A percentile compares a stretch with the other conserved stretches of the same genome.
Evolutionary conservation across 2,329 filamentous ascomycete species (phyloP).

Genomic region (Alternaria consortialis): DNA sequence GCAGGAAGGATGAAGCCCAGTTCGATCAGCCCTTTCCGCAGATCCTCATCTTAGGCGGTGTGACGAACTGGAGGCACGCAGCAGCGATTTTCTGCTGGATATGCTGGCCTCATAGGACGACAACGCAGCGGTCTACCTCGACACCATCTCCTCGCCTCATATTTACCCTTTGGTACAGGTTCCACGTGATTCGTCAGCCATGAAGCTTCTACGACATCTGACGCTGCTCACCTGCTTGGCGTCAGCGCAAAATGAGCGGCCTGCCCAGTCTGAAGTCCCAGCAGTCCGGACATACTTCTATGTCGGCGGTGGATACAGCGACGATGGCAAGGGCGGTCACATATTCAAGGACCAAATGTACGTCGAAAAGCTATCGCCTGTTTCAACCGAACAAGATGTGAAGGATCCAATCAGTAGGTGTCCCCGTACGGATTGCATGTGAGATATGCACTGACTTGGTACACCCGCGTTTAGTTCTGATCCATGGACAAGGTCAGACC

Average conservation of each 20-base stretch:
- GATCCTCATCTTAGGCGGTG: background rate
- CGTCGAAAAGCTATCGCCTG: conserved; percentile 20
- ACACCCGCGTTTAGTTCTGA: conserved; percentile 8
- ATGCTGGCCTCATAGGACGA: background rate
- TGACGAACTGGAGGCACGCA: background rate
- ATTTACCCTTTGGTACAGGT: background rate
- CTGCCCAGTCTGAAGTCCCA: conserved; percentile 1
- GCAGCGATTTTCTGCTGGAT: background rate
- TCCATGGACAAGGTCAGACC: conserved; percentile 26
- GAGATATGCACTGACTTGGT: too few relatives aligned
- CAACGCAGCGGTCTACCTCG: background rate
- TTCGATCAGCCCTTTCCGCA: background rate
- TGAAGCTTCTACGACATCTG: background rate
- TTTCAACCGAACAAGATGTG: background rate
- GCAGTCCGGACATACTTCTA: conserved; percentile 28
- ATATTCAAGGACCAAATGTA: conserved; percentile 35
- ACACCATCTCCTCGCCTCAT: background rate
- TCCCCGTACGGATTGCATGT: too few relatives aligned
- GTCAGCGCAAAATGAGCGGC: background rate
- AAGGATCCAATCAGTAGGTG: conserved; percentile 3
- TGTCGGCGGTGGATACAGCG: conserved; percentile 26
- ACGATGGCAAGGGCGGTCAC: conserved; percentile 20
- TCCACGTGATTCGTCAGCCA: background rate
- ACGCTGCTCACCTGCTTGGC: background rate
- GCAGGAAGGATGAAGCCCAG: background rate